phyloP scores from a whole-genome alignment of 345 rosid species.

The Ricinus communis region DNA sequence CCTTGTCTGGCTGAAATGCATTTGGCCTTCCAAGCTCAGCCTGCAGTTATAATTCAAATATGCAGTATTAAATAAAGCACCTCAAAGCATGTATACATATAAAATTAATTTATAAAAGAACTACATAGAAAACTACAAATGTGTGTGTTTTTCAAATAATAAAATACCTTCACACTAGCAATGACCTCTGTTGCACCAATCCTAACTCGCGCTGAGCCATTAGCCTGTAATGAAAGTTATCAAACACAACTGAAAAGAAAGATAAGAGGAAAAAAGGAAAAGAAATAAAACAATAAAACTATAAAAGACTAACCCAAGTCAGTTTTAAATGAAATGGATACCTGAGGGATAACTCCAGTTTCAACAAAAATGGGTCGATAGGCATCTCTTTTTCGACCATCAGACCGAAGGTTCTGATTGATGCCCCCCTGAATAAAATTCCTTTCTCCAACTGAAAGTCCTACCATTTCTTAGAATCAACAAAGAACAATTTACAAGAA shows the following conservation, averaged over 20 bases:
- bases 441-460: conserved; percentile 69
- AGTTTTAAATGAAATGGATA: conserved; percentile 24
- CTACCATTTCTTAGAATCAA: conserved; percentile 56
- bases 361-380: conserved; percentile 69
- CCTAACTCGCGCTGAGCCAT: conserved; percentile 83
- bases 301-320: too few relatives aligned
- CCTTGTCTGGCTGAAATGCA: conserved; percentile 68
- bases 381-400: conserved; percentile 68
- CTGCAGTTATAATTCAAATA: conserved; percentile 36
- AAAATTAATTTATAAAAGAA: neutral
- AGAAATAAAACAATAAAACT: neutral
- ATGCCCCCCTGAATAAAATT: conserved; percentile 77
- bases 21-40: conserved; percentile 92
- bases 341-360: conserved; percentile 91
- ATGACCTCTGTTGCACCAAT: conserved; percentile 85
- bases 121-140: neutral
- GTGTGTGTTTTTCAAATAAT: neutral
- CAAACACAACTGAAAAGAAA: conserved; percentile 10
- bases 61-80: neutral
- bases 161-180: conserved; percentile 86
- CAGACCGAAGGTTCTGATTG: conserved; percentile 75
- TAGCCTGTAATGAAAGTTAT: conserved; percentile 48
- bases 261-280: neutral
- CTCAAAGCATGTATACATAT: neutral
- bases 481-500: too few relatives aligned